These are phyloP conservation scores for Suhomyces kunorum DNA, from an alignment of 1,139 yeast genomes.

Conservation along the genomic window DNA sequence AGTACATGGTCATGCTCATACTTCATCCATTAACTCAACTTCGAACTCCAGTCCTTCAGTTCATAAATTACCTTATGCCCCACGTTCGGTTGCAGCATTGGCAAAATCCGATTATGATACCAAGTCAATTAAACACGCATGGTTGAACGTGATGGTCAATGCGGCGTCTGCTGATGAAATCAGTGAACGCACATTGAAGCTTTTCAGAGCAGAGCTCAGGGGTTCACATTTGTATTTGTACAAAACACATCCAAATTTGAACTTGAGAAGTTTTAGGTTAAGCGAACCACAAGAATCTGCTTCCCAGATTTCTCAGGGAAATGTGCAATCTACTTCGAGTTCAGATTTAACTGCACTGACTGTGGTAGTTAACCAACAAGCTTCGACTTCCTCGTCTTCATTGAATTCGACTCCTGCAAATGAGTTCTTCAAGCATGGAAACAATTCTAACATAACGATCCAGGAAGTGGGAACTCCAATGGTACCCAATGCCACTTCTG, in stretches of 20 bases:
- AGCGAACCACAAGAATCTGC: conserved; percentile 10
- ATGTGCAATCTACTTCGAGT: background rate
- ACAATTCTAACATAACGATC: conserved; percentile 19
- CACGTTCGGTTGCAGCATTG: conserved; percentile 22
- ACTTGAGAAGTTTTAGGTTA: conserved; percentile 46
- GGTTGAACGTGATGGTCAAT: conserved; percentile 46
- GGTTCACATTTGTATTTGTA: conserved; percentile 63
- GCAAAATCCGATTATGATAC: conserved; percentile 39
- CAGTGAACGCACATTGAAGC: conserved; percentile 40
- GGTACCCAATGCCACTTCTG: conserved; percentile 7
- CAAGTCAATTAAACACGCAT: conserved; percentile 36
- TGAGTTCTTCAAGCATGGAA: conserved; percentile 19
- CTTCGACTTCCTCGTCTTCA: conserved; percentile 8
- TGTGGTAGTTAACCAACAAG: conserved; percentile 9
- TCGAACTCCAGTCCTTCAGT: conserved; percentile 7
- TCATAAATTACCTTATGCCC: conserved; percentile 1
- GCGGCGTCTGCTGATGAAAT: conserved; percentile 36
- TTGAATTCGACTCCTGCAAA: conserved; percentile 13
- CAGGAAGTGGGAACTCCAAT: conserved; percentile 15
- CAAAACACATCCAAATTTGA: conserved; percentile 52
- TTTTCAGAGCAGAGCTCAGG: conserved; percentile 62
- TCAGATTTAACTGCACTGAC: conserved; percentile 10
- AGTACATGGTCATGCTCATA: conserved; percentile 9
- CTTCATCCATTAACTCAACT: conserved; percentile 14
- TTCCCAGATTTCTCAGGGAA: background rate